A percentile compares a stretch with the other conserved stretches of the same genome.
These are phyloP conservation scores for Rutstroemia sp. DNA, from an alignment of 2,329 filamentous ascomycete species.

Conservation along the genomic window DNA sequence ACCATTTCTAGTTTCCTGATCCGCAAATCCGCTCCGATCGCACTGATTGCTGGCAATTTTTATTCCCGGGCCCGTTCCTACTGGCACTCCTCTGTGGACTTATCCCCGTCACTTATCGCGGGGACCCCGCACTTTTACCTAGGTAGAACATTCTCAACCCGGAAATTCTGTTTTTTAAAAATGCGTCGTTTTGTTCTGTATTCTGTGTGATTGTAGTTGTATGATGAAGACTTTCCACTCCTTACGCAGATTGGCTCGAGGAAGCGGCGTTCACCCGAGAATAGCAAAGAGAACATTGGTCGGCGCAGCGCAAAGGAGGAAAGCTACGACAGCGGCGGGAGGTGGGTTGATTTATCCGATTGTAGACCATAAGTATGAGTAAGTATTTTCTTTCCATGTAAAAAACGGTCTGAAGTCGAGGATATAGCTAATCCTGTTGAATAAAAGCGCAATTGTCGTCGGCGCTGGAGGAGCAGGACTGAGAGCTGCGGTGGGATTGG, in stretches of 20 bases:
- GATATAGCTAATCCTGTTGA: background rate
- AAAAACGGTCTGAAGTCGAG: background rate
- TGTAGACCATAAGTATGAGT: conserved; percentile 7
- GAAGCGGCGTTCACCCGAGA: too few species aligned
- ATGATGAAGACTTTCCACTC: background rate
- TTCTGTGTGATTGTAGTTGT: background rate
- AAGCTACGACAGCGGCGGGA: background rate
- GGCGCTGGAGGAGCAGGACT: conserved; percentile 77
- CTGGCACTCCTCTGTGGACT: too few species aligned
- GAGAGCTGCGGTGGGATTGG: conserved; percentile 76
- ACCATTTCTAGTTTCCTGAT: too few species aligned
- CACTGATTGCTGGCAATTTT: too few species aligned
- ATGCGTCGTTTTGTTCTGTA: background rate
- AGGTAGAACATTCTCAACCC: too few species aligned
- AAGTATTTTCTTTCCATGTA: background rate
- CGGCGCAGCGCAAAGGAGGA: background rate
- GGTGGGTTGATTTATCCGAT: background rate
- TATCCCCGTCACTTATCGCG: too few species aligned
- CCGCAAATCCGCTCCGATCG: too few species aligned
- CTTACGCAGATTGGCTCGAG: background rate
- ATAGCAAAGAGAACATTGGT: background rate
- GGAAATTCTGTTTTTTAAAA: too few species aligned
- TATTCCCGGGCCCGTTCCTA: too few species aligned
- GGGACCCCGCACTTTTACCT: too few species aligned
- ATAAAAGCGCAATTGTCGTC: conserved; percentile 43